Percentiles rank a stretch among this genome's conserved stretches.
phyloP scores from a whole-genome alignment of 83 land plant genomes.

The Picea abies region DNA sequence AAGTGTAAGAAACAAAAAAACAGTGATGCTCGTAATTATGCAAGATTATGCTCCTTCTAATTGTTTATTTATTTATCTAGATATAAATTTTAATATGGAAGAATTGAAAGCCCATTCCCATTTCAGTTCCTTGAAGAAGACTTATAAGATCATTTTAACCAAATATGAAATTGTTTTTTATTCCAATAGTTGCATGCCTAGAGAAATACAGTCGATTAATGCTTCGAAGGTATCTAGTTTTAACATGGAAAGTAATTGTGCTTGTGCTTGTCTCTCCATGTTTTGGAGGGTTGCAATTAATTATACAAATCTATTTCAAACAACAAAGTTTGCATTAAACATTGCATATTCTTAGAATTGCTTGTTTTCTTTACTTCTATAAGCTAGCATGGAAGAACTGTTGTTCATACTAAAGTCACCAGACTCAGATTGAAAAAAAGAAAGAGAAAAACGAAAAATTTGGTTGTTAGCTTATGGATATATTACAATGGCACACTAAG shows the following conservation, averaged over 20 bases:
- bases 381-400: too few species aligned
- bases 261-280: not conserved
- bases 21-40: too few species aligned
- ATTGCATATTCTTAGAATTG: too few species aligned
- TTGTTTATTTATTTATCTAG: not conserved
- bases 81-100: not conserved
- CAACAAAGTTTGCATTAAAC: not conserved
- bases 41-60: not conserved
- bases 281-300: not conserved
- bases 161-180: not conserved
- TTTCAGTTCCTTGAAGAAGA: too few species aligned
- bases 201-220: not conserved
- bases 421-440: too few species aligned
- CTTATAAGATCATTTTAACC: not conserved
- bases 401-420: too few species aligned
- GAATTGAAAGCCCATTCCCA: not conserved
- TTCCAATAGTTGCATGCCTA: not conserved
- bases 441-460: too few species aligned
- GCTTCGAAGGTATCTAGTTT: conserved; percentile 3
- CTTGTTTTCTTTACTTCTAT: too few species aligned
- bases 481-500: too few species aligned
- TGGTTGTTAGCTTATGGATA: too few species aligned
- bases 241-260: not conserved
- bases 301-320: not conserved
- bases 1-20: too few species aligned